A percentile compares a stretch with the other conserved stretches of the same genome.
These are phyloP conservation scores for Pisolithus tinctorius DNA, from an alignment of 768 basidiomycete species.

Conservation along the genomic window DNA sequence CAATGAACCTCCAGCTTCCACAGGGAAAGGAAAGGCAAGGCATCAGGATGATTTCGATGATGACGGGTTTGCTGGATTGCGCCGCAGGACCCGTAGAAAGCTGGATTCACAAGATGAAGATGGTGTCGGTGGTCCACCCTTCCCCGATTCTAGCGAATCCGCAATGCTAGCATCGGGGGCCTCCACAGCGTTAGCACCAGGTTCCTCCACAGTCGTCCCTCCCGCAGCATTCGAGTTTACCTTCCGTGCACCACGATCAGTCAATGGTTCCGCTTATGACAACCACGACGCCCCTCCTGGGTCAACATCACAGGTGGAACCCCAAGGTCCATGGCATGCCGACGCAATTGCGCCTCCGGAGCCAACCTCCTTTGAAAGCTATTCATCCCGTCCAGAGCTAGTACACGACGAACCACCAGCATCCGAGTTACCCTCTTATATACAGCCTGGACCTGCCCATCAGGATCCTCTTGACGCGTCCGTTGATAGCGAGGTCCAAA, in stretches of 20 bases:
- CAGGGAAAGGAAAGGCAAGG: slow-evolving; percentile 23
- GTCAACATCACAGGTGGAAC: background rate
- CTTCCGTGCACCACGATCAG: slow-evolving; percentile 8
- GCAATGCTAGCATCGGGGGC: background rate
- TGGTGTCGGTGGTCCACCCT: background rate
- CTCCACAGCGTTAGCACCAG: background rate
- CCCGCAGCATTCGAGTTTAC: slow-evolving; percentile 8
- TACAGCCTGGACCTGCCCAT: no score
- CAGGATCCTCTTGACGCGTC: no score
- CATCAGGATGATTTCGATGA: slow-evolving; percentile 5
- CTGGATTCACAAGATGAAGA: slow-evolving; percentile 9
- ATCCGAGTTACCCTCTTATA: no score
- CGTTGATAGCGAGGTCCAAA: no score
- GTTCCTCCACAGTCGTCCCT: background rate
- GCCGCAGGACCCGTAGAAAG: slow-evolving; percentile 16
- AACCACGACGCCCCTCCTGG: slow-evolving; percentile 1
- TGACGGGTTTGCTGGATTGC: background rate
- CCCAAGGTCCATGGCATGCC: background rate
- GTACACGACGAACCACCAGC: no score
- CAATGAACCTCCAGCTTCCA: background rate
- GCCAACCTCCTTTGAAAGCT: slow-evolving; percentile 6
- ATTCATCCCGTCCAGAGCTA: no score
- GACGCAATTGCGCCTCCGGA: slow-evolving; percentile 14
- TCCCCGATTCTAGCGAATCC: slow-evolving; percentile 6
- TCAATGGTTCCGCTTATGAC: background rate